Percentiles rank a stretch among this genome's conserved stretches.
These are phyloP conservation scores for Penicillium antarcticum DNA, from an alignment of 495 filamentous ascomycete species.

Conservation along the genomic window DNA sequence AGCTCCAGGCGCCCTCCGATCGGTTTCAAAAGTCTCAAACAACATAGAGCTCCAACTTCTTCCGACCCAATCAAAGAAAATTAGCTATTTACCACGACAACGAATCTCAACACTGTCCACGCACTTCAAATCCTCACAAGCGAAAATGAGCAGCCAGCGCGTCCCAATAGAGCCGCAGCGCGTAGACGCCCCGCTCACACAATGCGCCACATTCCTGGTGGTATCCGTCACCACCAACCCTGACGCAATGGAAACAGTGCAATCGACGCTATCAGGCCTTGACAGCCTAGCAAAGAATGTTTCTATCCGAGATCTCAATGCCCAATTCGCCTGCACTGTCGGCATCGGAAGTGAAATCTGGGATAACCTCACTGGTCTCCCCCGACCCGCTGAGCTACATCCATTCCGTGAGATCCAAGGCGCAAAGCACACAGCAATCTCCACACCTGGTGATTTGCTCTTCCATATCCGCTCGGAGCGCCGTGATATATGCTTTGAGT, in stretches of 20 bases:
- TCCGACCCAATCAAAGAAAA: background rate
- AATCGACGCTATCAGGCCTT: constrained; percentile 43
- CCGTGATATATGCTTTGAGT: constrained; percentile 56
- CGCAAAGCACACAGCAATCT: constrained; percentile 41
- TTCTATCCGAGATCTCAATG: constrained; percentile 46
- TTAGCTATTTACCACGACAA: background rate
- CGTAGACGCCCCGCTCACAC: constrained; percentile 48
- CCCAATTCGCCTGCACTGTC: constrained; percentile 50
- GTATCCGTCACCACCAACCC: constrained; percentile 36
- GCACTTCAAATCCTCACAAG: background rate
- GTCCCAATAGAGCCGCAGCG: constrained; percentile 39
- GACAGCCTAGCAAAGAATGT: constrained; percentile 52
- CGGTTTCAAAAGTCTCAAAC: background rate
- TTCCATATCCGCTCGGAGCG: constrained; percentile 58
- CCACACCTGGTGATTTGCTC: constrained; percentile 53
- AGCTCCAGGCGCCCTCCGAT: no score
- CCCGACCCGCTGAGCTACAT: constrained; percentile 49
- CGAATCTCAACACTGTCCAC: background rate
- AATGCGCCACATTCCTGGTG: constrained; percentile 51
- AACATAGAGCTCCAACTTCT: background rate
- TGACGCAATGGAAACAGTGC: constrained; percentile 35
- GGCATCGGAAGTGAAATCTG: constrained; percentile 52
- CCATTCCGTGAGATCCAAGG: constrained; percentile 48
- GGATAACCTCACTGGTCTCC: constrained; percentile 41
- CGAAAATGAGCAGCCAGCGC: constrained; percentile 27